These are phyloP conservation scores for Byssothecium circinans DNA, from an alignment of 2,329 filamentous ascomycete genomes.

Conservation along the genomic window DNA sequence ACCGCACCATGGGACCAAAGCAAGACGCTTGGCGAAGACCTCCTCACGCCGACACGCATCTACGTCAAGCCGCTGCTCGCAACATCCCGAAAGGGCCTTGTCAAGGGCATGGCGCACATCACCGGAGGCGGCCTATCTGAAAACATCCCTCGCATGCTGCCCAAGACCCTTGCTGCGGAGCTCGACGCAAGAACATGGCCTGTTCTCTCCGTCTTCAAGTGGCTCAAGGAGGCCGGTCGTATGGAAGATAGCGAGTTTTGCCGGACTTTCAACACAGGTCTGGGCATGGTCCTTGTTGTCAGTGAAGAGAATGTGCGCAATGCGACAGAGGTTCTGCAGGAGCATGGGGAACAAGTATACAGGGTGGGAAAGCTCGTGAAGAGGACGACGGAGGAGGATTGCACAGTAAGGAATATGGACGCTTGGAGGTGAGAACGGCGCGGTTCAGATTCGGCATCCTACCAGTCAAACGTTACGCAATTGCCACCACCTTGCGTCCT, in stretches of 20 bases:
- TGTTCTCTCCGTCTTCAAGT: slow-evolving; percentile 77
- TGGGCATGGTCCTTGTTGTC: slow-evolving; percentile 92
- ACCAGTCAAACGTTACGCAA: too few species aligned
- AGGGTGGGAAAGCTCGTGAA: slow-evolving; percentile 71
- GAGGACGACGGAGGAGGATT: slow-evolving; percentile 57
- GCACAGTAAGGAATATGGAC: slow-evolving; percentile 64
- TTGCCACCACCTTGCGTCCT: too few species aligned
- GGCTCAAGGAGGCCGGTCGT: slow-evolving; percentile 76
- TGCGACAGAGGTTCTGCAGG: slow-evolving; percentile 63
- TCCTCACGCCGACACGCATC: slow-evolving; percentile 88
- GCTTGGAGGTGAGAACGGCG: slow-evolving; percentile 42
- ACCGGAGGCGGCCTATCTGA: slow-evolving; percentile 91
- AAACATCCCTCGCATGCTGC: slow-evolving; percentile 94
- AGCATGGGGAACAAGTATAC: slow-evolving; percentile 74
- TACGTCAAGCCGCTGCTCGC: slow-evolving; percentile 84
- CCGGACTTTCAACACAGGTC: slow-evolving; percentile 88
- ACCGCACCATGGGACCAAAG: slow-evolving; percentile 73
- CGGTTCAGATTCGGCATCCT: too few species aligned
- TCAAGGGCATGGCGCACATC: slow-evolving; percentile 96
- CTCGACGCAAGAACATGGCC: slow-evolving; percentile 78
- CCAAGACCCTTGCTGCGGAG: slow-evolving; percentile 73
- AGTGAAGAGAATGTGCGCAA: slow-evolving; percentile 63
- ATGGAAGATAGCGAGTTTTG: slow-evolving; percentile 80
- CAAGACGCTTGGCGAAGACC: slow-evolving; percentile 68
- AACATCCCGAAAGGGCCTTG: slow-evolving; percentile 60